Percentiles rank a stretch among this genome's conserved stretches.
Evolutionary conservation across 2,329 filamentous ascomycete species (phyloP).

Genomic region (Bipolaris bicolor): DNA sequence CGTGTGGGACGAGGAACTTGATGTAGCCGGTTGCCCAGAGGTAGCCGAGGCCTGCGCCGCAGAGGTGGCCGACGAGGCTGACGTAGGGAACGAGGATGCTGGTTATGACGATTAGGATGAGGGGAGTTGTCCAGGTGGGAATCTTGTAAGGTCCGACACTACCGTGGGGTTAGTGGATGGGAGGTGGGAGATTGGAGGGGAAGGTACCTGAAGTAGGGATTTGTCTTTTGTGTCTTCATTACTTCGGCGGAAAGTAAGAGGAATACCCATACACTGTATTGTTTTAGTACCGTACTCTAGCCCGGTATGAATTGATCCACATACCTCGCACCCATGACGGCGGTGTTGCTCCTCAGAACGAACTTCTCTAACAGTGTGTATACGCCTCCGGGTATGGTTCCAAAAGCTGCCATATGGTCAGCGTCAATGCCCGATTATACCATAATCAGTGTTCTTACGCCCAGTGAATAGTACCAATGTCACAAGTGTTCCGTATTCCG

Average conservation of each 20-base stretch:
- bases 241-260: constrained; percentile 83
- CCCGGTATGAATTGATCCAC: constrained; percentile 17
- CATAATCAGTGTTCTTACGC: constrained; percentile 64
- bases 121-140: constrained; percentile 88
- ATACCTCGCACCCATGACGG: constrained; percentile 83
- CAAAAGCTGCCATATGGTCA: constrained; percentile 48
- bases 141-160: constrained; percentile 70
- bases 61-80: constrained; percentile 85
- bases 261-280: constrained; percentile 86
- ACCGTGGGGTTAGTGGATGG: constrained; percentile 11
- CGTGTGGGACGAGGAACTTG: constrained; percentile 86
- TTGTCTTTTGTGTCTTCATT: constrained; percentile 80
- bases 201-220: constrained; percentile 72
- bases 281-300: constrained; percentile 1
- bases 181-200: constrained; percentile 39
- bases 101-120: constrained; percentile 76
- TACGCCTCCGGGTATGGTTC: constrained; percentile 73
- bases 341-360: constrained; percentile 72
- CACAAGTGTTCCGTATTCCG: constrained; percentile 87
- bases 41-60: constrained; percentile 84
- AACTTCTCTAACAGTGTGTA: constrained; percentile 81
- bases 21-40: constrained; percentile 87
- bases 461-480: constrained; percentile 88
- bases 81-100: constrained; percentile 79
- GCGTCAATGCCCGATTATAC: constrained; percentile 56